Evolutionary conservation across 768 basidiomycete species (phyloP).

Genomic region (Mycena venus): DNA sequence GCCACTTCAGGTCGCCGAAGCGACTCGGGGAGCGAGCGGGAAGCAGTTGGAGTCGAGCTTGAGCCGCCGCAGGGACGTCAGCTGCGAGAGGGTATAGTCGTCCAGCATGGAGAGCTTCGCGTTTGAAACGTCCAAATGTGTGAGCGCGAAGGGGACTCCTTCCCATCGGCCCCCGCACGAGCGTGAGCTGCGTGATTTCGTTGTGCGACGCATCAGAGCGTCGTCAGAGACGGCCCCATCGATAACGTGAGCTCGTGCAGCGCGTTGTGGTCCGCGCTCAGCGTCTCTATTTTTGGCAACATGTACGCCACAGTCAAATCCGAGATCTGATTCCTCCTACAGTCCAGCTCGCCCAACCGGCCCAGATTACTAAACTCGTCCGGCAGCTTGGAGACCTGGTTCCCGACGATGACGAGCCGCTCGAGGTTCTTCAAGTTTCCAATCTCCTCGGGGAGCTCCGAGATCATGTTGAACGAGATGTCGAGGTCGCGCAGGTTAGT

Average conservation of each 20-base stretch:
- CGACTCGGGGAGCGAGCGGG: conserved; percentile 86
- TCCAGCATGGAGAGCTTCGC: conserved; percentile 90
- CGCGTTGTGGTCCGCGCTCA: conserved; percentile 89
- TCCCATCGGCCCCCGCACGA: conserved; percentile 64
- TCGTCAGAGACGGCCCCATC: conserved; percentile 73
- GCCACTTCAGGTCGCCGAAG: conserved; percentile 79
- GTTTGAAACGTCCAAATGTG: conserved; percentile 86
- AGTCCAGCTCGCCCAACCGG: conserved; percentile 81
- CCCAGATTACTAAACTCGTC: conserved; percentile 66
- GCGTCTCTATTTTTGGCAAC: conserved; percentile 75
- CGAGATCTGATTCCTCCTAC: conserved; percentile 84
- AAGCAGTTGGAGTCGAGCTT: conserved; percentile 89
- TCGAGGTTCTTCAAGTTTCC: too few relatives aligned
- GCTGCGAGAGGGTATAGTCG: conserved; percentile 76
- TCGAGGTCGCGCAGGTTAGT: conserved; percentile 86
- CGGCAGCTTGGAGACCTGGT: conserved; percentile 82
- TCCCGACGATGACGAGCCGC: conserved; percentile 89
- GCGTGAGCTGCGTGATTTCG: conserved; percentile 85
- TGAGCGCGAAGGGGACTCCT: conserved; percentile 68
- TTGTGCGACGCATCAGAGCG: conserved; percentile 88
- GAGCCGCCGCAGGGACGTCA: conserved; percentile 78
- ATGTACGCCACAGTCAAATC: conserved; percentile 79
- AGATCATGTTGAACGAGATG: conserved; percentile 95
- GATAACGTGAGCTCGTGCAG: conserved; percentile 86
- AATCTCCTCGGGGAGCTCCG: too few relatives aligned